Conservation (phyloP, 306 rosid genomes). For the Macrotyloma uniflorum region DNA sequence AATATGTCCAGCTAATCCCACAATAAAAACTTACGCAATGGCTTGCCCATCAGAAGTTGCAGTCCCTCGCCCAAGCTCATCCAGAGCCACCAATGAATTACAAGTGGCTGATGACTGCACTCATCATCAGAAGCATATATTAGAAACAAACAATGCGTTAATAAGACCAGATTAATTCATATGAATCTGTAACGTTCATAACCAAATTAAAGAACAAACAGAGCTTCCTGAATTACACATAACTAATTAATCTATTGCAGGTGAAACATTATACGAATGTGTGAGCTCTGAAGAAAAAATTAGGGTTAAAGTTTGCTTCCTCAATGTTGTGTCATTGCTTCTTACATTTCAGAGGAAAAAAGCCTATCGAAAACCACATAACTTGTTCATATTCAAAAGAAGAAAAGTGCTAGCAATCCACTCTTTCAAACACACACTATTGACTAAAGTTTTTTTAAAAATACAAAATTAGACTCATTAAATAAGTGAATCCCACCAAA, state of each 20-base stretch:
- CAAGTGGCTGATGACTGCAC: slow-evolving; percentile 79
- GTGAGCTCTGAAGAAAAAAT: not conserved
- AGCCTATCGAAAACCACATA: not conserved
- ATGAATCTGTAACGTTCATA: not conserved
- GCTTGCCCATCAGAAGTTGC: slow-evolving; percentile 99
- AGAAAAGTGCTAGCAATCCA: not conserved
- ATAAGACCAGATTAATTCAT: slow-evolving; percentile 23
- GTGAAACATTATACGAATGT: slow-evolving; percentile 11
- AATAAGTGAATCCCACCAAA: not conserved
- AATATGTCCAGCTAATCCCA: slow-evolving; percentile 18
- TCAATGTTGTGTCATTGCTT: not conserved
- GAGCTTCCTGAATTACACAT: not conserved
- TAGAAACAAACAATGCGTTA: slow-evolving; percentile 10
- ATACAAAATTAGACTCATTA: not conserved
- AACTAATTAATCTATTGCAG: slow-evolving; percentile 10
- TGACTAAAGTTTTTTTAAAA: not conserved
- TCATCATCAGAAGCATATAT: slow-evolving; percentile 37
- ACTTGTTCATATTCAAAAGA: slow-evolving; percentile 12
- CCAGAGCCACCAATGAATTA: slow-evolving; percentile 82
- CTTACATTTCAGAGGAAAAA: slow-evolving; percentile 9
- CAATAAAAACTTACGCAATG: slow-evolving; percentile 73
- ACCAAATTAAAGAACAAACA: not conserved
- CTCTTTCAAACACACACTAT: not conserved
- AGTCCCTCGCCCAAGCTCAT: slow-evolving; percentile 99
- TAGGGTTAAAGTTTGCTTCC: slow-evolving; percentile 13